Conservation (phyloP, 2,329 filamentous ascomycete genomes). For the Hypoxylon rubiginosum region DNA sequence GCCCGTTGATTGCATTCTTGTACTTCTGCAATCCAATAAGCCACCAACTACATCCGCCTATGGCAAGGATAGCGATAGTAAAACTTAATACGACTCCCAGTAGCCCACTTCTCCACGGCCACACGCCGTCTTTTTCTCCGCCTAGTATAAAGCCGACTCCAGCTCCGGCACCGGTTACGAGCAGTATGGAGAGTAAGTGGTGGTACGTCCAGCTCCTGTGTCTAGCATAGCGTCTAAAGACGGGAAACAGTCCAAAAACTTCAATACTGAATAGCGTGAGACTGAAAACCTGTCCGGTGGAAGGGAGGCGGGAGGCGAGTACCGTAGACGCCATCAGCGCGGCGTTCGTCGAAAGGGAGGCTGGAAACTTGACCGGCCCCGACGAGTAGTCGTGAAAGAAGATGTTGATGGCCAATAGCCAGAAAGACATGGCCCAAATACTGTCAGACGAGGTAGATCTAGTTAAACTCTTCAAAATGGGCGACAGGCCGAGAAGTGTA, state of each 20-base stretch:
- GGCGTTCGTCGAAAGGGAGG: conserved; percentile 90
- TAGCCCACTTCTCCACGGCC: conserved; percentile 69
- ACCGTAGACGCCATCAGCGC: conserved; percentile 97
- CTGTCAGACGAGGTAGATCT: conserved; percentile 91
- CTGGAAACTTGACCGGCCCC: conserved; percentile 74
- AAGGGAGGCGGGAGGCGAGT: conserved; percentile 87
- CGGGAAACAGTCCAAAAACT: conserved; percentile 97
- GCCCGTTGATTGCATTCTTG: conserved; percentile 98
- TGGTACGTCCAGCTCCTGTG: conserved; percentile 87
- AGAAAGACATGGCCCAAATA: conserved; percentile 97
- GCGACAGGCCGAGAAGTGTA: conserved; percentile 89
- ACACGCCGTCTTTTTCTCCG: conserved; percentile 56
- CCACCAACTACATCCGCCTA: conserved; percentile 98
- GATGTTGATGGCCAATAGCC: conserved; percentile 93
- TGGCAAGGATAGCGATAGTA: conserved; percentile 80
- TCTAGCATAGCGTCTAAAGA: conserved; percentile 90
- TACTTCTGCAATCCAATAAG: conserved; percentile 97
- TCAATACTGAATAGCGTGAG: conserved; percentile 97
- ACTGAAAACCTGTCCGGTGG: conserved; percentile 94
- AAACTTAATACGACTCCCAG: conserved; percentile 82
- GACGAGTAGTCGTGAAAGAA: conserved; percentile 97
- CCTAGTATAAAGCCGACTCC: conserved; percentile 77
- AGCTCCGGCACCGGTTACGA: conserved; percentile 84
- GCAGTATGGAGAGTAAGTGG: conserved; percentile 77
- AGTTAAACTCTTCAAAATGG: conserved; percentile 97